Conservation (phyloP, 2,329 filamentous ascomycete genomes). For the Diaporthe citriasiana region DNA sequence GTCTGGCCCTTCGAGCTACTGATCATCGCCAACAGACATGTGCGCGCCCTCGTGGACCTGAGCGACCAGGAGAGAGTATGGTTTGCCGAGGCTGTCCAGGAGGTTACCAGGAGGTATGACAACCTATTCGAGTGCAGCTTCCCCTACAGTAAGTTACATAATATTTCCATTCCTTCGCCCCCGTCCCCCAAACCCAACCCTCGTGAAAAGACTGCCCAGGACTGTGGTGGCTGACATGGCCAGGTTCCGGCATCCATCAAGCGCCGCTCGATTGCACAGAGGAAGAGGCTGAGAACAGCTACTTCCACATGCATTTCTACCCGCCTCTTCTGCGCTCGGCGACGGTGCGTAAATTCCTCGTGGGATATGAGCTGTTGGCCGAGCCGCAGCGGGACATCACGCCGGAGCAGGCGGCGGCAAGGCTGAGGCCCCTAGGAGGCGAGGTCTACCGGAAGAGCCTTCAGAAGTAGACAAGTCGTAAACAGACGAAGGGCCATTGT, state of each 20-base stretch:
- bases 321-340: conserved; percentile 92
- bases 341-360: conserved; percentile 94
- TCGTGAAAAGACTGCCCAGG: neutral
- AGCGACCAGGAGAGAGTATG: conserved; percentile 76
- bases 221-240: conserved; percentile 44
- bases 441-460: conserved; percentile 84
- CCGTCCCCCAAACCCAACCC: too few relatives aligned
- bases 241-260: conserved; percentile 94
- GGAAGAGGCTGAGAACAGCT: conserved; percentile 88
- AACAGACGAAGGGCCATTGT: conserved; percentile 7
- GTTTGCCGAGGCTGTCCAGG: conserved; percentile 87
- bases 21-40: conserved; percentile 86
- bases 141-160: conserved; percentile 81
- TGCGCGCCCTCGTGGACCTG: conserved; percentile 87
- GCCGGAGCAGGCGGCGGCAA: conserved; percentile 90
- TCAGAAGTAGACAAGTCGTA: conserved; percentile 39
- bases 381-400: conserved; percentile 99
- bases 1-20: conserved; percentile 98
- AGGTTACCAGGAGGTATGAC: conserved; percentile 92
- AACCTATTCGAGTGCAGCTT: conserved; percentile 98
- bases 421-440: conserved; percentile 81
- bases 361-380: conserved; percentile 96
- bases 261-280: conserved; percentile 85
- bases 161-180: too few relatives aligned
- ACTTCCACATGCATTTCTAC: conserved; percentile 98